These are phyloP conservation scores for Stagonosporopsis chrysanthemi DNA, from an alignment of 2,329 filamentous ascomycete genomes.

Conservation along the genomic window DNA sequence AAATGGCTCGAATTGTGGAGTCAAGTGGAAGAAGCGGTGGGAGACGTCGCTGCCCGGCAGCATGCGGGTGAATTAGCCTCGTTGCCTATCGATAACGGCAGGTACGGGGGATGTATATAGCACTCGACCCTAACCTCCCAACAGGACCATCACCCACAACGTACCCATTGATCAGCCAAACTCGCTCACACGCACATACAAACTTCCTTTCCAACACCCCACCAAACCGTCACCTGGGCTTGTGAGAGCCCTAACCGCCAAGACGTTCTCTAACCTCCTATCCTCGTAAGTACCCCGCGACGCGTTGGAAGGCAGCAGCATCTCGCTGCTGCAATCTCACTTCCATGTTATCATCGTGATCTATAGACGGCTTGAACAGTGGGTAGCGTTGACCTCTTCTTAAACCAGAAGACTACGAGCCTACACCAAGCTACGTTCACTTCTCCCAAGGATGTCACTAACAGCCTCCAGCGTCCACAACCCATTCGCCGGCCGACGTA, in stretches of 20 bases:
- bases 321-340: background rate
- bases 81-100: slow-evolving; percentile 29
- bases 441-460: slow-evolving; percentile 21
- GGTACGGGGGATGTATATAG: slow-evolving; percentile 30
- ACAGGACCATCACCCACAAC: slow-evolving; percentile 22
- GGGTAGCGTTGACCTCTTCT: no score
- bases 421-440: background rate
- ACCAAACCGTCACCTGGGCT: slow-evolving; percentile 45
- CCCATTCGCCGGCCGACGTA: slow-evolving; percentile 96
- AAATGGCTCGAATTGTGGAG: slow-evolving; percentile 38
- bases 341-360: no score
- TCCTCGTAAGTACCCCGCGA: slow-evolving; percentile 77
- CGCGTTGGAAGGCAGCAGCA: slow-evolving; percentile 4
- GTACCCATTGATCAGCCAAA: slow-evolving; percentile 10
- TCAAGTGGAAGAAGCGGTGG: slow-evolving; percentile 42
- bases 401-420: background rate
- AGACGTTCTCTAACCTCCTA: slow-evolving; percentile 98
- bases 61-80: slow-evolving; percentile 33
- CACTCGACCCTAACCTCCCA: slow-evolving; percentile 11
- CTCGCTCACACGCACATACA: slow-evolving; percentile 13
- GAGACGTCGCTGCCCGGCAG: slow-evolving; percentile 35
- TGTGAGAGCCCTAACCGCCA: slow-evolving; percentile 66
- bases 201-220: slow-evolving; percentile 20
- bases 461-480: slow-evolving; percentile 75
- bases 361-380: background rate